Evolutionary conservation across 1,284 basidiomycete species (phyloP), one percentile per base, ranked within the genome.

Genomic region (Grifola frondosa): DNA sequence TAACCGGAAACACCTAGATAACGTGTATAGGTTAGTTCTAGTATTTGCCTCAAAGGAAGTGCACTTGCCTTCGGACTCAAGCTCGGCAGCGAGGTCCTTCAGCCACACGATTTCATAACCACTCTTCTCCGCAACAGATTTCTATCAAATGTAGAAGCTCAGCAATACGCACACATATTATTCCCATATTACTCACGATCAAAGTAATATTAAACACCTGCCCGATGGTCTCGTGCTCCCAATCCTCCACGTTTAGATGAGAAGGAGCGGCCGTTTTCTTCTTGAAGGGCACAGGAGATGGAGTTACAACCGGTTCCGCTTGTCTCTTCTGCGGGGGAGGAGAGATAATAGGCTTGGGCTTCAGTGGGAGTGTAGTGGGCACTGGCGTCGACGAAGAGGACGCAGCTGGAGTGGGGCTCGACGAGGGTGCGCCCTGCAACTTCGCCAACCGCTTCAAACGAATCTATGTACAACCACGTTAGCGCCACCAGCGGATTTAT

Each of bases 391-490:
- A 57, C 37, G 61, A 63, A 28, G 64, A 61, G 13, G 70, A 57
- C 8, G 66, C 40, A 8, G 61, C 44, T 34, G 68, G 55, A 25
- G 67, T 52, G 20, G 67, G 50, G 24, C 57, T 63, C 37, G 73
- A 60, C 38, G 66, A 56, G 24, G 67, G 52, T 33, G 63, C 66
- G 31, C 57, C 54, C 58, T 88, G 84, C 20, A 93, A 73, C 60
- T 86, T 88, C 32, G 87, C 91, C 30, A 95, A 74, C 46, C 91
- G 81, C 68, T 93, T 94, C 63, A 90, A 68, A 53, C 91, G 88
- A 60, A 95, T 92, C 91, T 95, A 61, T 22, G 38, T 24, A n/a
- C n/a, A 8, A 22, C 11, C 26, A 10, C n/a, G 26, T 28, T 28
- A 28, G 26, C 10, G 10, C 10, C n/a, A 28, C 26, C n/a, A 10